Conservation (phyloP, 148 eudicot species). For the Vaccinium corymbosum region DNA sequence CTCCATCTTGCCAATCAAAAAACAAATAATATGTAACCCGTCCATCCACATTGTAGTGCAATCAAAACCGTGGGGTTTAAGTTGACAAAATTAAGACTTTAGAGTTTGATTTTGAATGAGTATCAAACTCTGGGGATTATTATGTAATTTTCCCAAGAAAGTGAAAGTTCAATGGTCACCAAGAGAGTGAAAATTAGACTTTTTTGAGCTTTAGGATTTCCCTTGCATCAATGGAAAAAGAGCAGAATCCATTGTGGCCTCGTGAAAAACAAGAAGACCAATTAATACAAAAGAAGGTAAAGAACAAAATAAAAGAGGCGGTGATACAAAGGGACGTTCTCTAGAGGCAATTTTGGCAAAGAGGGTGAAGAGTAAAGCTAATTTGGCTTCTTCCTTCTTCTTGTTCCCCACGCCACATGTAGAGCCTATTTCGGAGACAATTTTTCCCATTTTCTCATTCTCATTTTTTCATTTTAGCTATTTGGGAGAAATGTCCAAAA, state of each 20-base stretch:
- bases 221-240: constrained; percentile 17
- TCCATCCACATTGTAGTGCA: not conserved
- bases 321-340: constrained; percentile 8
- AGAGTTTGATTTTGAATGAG: not conserved
- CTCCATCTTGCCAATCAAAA: no score
- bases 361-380: not conserved
- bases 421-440: no score
- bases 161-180: constrained; percentile 9
- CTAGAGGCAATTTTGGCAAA: not conserved
- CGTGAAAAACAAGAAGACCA: constrained; percentile 11
- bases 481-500: no score
- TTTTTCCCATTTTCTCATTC: no score
- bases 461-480: no score
- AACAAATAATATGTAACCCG: not conserved
- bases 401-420: not conserved
- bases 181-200: constrained; percentile 11
- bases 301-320: constrained; percentile 13
- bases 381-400: constrained; percentile 4
- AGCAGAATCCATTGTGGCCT: constrained; percentile 2
- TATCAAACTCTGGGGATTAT: not conserved
- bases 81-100: not conserved
- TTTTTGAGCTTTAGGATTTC: constrained; percentile 16
- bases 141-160: constrained; percentile 4
- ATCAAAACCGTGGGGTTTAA: not conserved
- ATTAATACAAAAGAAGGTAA: constrained; percentile 1